Evolutionary conservation across 1,284 basidiomycete genomes (phyloP), one percentile per base, ranked within the genome.

Genomic region (Ceratobasidium theobromae): DNA sequence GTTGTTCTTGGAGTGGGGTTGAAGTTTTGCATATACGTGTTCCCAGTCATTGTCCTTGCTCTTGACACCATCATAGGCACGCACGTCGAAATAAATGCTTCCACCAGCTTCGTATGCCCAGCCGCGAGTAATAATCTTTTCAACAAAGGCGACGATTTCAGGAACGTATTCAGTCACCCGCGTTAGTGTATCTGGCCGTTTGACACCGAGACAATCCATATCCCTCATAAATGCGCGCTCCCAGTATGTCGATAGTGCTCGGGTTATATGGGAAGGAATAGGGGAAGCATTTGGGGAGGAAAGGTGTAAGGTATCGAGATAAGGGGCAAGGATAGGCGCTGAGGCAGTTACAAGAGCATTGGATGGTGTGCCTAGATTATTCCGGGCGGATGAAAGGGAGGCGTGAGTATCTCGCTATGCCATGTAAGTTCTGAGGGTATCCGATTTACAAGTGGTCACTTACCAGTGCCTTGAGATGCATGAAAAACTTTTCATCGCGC

Each of bases 101-200:
- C 93, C 94, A 70, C 91, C 89, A 70, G 86, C 90, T 18, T 73
- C 74, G 76, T 99, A 99, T 3, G 86, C 97, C 73, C 88, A 98
- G 0, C 95, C 96, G 68, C 96, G 95, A 67, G 84, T 78, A 70
- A 97, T 81, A 74, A 99, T 95, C 51, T 84, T 81, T 74, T 95
- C 83, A 21, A 98, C 90, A 74, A 96, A 99, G 0, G 83, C 76
- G 58, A 95, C 91, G 70, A 98, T 94, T 77, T 99, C 95, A 6
- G 95, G 93, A 12, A 99, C 89, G 77, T 95, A 99, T 77, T 99
- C 97, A 16, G 94, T 96, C 14, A 99, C 97, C 41, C 97, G 87
- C 2, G 97, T 99, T 65, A 98, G 79, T 1, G 87, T 93, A 75
- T 95, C 93, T 16, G 97, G 95, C 33, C 88, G 86, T 67, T 90